A percentile compares a stretch with the other conserved stretches of the same genome.
These are phyloP conservation scores for Rhododendron molle DNA, from an alignment of 148 eudicot species.

Conservation along the genomic window DNA sequence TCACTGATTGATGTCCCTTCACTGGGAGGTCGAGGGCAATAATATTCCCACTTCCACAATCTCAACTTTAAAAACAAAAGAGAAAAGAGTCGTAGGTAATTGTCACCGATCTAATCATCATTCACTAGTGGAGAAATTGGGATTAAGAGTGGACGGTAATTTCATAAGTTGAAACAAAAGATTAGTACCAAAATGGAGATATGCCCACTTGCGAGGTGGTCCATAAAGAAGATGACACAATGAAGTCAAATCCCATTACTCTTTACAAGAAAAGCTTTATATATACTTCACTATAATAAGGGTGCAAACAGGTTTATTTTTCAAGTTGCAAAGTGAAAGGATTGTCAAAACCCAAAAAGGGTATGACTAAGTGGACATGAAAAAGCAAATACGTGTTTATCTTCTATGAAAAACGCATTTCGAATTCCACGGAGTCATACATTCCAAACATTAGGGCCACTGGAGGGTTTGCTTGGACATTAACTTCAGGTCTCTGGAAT, in stretches of 20 bases:
- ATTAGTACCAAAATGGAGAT: neutral
- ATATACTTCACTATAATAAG: conserved; percentile 12
- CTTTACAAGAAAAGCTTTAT: conserved; percentile 21
- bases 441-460: too few species aligned
- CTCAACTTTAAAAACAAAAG: neutral
- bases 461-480: neutral
- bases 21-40: neutral
- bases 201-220: neutral
- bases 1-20: neutral
- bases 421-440: neutral
- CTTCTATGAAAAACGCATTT: neutral
- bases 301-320: conserved; percentile 23
- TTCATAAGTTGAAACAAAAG: neutral
- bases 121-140: neutral
- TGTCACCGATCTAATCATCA: neutral
- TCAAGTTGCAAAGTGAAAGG: conserved; percentile 27
- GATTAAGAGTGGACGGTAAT: neutral
- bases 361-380: too few species aligned
- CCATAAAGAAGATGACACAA: neutral
- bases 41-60: neutral
- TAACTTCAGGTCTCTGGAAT: too few species aligned
- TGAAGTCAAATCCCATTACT: conserved; percentile 39
- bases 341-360: neutral
- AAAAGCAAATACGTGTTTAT: too few species aligned
- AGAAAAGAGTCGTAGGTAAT: neutral